These are phyloP conservation scores for Luffa aegyptiaca DNA, from an alignment of 306 rosid genomes.

Conservation along the genomic window DNA sequence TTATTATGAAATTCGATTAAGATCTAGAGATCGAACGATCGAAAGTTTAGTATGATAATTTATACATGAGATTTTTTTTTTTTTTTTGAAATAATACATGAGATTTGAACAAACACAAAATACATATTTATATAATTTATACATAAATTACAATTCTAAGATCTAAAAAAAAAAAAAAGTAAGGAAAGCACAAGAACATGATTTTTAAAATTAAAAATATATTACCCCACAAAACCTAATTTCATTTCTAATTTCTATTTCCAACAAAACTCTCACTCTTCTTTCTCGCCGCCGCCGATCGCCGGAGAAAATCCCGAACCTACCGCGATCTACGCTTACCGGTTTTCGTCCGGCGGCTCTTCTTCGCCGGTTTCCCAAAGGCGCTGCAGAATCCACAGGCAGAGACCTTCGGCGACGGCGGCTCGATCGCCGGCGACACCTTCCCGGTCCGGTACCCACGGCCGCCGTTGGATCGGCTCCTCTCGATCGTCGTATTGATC, in stretches of 20 bases:
- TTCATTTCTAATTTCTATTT: not conserved
- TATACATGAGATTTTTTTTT: not conserved
- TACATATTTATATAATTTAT: not conserved
- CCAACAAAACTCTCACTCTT: not conserved
- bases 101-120: not conserved
- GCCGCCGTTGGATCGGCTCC: slow-evolving; percentile 60
- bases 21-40: not conserved
- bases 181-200: not conserved
- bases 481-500: slow-evolving; percentile 22
- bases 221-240: not conserved
- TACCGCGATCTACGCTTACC: slow-evolving; percentile 39
- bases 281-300: not conserved
- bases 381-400: slow-evolving; percentile 59
- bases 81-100: too few species aligned
- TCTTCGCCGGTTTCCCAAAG: slow-evolving; percentile 36
- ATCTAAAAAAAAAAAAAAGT: not conserved
- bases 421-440: slow-evolving; percentile 63
- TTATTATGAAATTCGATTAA: not conserved
- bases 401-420: slow-evolving; percentile 77
- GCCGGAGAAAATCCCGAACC: not conserved
- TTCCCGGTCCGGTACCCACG: slow-evolving; percentile 52
- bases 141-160: slow-evolving; percentile 1
- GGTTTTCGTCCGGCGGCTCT: slow-evolving; percentile 29
- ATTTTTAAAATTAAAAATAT: not conserved
- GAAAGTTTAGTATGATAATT: not conserved